Evolutionary conservation across 2,329 filamentous ascomycete species (phyloP), one percentile per base, ranked within the genome.

Genomic region (Stachybotrys chlorohalonatus): DNA sequence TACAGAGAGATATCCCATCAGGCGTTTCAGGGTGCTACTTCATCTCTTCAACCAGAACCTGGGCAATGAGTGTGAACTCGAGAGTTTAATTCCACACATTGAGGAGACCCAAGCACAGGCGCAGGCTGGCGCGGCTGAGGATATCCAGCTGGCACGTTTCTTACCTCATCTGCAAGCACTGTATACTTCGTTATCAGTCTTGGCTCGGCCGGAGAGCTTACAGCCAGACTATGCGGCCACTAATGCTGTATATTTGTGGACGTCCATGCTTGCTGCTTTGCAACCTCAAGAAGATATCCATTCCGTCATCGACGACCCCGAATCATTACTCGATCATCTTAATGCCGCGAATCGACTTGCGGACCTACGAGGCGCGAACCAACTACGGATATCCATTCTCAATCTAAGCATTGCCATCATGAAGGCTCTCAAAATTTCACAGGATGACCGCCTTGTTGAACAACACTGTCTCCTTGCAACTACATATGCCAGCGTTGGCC

Each of bases 401-500:
- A 74, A 81, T 57, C 67, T 83, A 2, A 72, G 74, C 0, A 68
- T 68, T 13, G 56, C 61, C 15, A 51, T 83, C 6, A 73, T 77
- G 1, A 72, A 67, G 39, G 59, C 73, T 1, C 63, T 63, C 42
- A 61, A 58, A 7, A 65, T 67, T 7, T 63, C 67, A 7, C 64
- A 61, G 8, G 60, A 62, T 42, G 75, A 78, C 51, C 66, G 71
- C 3, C 62, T 76, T n/a, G 63, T 82, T 39, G 64, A 71, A 13
- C 73, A 76, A 57, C 73, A 76, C 46, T 75, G 75, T 17, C 68
- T 73, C 6, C 70, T 84, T 4, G 80, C 77, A 5, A 68, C 77
- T 3, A 80, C 82, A 49, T 79, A 82, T 58, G 70, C 80, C 16
- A 75, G 69, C 32, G 71, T 81, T n/a, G 81, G 81, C 5, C 75